Evolutionary conservation across 345 rosid genomes (phyloP).

Genomic region (Acer yangbiense): DNA sequence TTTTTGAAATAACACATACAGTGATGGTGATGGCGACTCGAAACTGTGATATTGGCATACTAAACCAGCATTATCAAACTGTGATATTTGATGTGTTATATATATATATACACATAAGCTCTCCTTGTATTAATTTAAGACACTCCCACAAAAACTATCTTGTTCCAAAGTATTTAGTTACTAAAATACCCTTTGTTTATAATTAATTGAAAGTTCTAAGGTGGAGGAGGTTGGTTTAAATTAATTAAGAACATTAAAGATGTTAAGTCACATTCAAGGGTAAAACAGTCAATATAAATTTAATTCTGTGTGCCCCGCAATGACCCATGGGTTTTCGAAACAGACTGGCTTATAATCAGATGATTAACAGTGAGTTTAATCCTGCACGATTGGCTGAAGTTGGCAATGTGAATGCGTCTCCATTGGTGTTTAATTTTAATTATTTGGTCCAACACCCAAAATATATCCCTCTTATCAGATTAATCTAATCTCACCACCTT

Average conservation of each 20-base stretch:
- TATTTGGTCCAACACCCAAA: background rate
- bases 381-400: conserved; percentile 10
- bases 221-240: conserved; percentile 7
- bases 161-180: background rate
- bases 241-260: conserved; percentile 7
- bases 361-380: background rate
- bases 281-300: conserved; percentile 10
- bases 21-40: too few relatives aligned
- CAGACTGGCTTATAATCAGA: background rate
- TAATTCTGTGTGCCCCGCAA: background rate
- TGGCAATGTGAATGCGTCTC: background rate
- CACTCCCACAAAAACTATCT: background rate
- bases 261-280: conserved; percentile 30
- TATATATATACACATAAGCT: too few relatives aligned
- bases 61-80: too few relatives aligned
- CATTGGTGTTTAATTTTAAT: background rate
- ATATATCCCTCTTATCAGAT: background rate
- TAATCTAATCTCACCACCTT: background rate
- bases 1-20: too few relatives aligned
- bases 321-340: background rate
- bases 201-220: conserved; percentile 6
- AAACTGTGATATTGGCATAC: too few relatives aligned
- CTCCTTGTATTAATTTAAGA: too few relatives aligned
- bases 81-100: too few relatives aligned
- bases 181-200: conserved; percentile 7